These are phyloP conservation scores for Mrakiaceae sp. DNA, from an alignment of 1,284 basidiomycete genomes.

Conservation along the genomic window DNA sequence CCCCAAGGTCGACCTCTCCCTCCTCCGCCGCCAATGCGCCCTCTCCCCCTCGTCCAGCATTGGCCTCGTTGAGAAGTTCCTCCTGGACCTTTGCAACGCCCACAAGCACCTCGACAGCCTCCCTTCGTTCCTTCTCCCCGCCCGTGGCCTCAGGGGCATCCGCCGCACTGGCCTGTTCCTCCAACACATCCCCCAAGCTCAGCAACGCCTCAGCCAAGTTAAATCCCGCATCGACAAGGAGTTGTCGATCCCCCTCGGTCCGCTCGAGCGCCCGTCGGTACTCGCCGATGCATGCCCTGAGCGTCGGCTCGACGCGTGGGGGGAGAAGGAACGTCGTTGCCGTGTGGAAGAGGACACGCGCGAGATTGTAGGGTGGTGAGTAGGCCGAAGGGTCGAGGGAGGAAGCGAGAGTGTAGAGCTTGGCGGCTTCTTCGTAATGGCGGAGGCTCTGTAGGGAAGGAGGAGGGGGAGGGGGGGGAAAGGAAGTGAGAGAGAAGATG, in stretches of 20 bases:
- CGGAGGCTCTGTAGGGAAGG: constrained; percentile 25
- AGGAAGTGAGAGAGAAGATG: not conserved
- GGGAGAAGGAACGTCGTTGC: constrained; percentile 32
- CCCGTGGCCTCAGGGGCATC: not conserved
- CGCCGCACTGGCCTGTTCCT: constrained; percentile 24
- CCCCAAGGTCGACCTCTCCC: not conserved
- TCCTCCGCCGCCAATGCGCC: not conserved
- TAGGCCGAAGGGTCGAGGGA: constrained; percentile 25
- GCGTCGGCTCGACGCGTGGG: constrained; percentile 22
- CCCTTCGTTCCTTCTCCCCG: not conserved
- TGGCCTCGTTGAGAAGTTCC: constrained; percentile 3
- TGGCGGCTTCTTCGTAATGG: constrained; percentile 32
- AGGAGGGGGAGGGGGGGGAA: not conserved
- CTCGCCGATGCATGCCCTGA: constrained; percentile 26
- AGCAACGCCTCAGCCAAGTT: constrained; percentile 31
- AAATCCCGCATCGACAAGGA: constrained; percentile 31
- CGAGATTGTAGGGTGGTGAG: constrained; percentile 35
- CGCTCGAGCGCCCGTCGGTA: constrained; percentile 25
- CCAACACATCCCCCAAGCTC: constrained; percentile 29
- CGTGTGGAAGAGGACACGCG: constrained; percentile 31
- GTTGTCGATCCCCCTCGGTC: constrained; percentile 22
- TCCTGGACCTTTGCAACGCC: constrained; percentile 5
- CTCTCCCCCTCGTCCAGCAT: not conserved
- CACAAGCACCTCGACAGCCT: constrained; percentile 5
- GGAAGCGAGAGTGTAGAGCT: constrained; percentile 32